Evolutionary conservation across 2,329 filamentous ascomycete genomes (phyloP), one percentile per base, ranked within the genome.

Genomic region (Purpureocillium lavendulum): DNA sequence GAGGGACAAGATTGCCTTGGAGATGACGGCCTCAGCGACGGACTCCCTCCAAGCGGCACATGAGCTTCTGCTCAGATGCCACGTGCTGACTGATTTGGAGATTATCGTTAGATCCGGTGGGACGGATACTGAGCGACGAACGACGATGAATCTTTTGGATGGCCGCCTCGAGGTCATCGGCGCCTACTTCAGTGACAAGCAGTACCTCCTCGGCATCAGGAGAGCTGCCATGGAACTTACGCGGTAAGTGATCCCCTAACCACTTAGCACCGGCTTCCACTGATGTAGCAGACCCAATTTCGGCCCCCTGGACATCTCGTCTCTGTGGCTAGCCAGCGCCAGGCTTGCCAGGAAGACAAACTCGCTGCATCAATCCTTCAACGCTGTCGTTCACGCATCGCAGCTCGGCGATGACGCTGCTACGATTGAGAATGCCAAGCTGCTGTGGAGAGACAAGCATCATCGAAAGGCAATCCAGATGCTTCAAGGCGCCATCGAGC

Each of bases 401-500:
- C 77, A 83, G 44, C 74, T 95, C 10, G 86, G 87, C 15, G 87
- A 95, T 49, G 81, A 84, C 42, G 87, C 86, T 2, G 87, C 90
- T 10, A 90, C 87, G 9, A 92, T 98, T 44, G 94, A 98, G 58
- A 90, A 98, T 58, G 88, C 92, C 2, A 82, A 89, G 44, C 71
- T 98, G 24, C 67, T 97, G 7, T 98, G 92, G 88, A 87, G 85
- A 50, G 88, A 96, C 57, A 87, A 87, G 1, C 84, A 96, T 53
- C 87, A 90, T 56, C 79, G 92, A 44, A 95, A 97, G 61, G 94
- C 92, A 1, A 98, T 98, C 44, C 87, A 94, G 50, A 85, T 84
- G 35, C 70, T 98, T 3, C 82, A 94, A 53, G 81, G 86, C 33
- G 89, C 90, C 16, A 95, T 98, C 47, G 75, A 80, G 35, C 80